phyloP scores from a whole-genome alignment of 352 stramenopile genomes.

The Pythium rishiriense region DNA sequence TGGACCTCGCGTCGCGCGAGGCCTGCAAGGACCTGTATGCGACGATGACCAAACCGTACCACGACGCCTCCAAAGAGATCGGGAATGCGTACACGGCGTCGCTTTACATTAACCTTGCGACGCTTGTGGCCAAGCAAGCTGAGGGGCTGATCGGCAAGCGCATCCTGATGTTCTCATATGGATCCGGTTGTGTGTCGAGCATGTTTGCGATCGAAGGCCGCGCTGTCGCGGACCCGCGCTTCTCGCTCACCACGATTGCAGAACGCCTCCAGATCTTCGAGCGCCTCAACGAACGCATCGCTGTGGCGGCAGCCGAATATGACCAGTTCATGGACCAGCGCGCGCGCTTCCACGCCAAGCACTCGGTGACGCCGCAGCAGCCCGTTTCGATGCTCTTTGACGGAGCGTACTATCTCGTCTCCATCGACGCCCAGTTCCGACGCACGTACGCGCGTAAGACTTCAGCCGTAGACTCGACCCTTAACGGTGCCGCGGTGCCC shows the following conservation, averaged over 20 bases:
- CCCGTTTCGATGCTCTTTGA: constrained; percentile 57
- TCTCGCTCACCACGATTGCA: constrained; percentile 90
- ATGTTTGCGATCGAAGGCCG: constrained; percentile 90
- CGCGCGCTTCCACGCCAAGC: constrained; percentile 75
- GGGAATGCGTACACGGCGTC: constrained; percentile 98
- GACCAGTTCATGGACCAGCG: constrained; percentile 90
- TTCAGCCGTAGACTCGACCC: background rate
- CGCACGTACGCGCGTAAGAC: constrained; percentile 83
- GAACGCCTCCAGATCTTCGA: constrained; percentile 77
- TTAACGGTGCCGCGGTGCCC: background rate
- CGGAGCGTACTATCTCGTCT: constrained; percentile 91
- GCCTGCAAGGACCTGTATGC: constrained; percentile 77
- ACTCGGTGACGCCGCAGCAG: constrained; percentile 72
- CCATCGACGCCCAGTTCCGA: constrained; percentile 89
- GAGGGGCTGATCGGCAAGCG: constrained; percentile 66
- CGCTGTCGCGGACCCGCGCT: constrained; percentile 37
- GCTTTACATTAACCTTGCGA: constrained; percentile 96
- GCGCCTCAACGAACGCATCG: constrained; percentile 80
- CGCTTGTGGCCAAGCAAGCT: constrained; percentile 74
- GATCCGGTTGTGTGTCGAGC: constrained; percentile 94
- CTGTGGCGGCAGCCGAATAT: constrained; percentile 90
- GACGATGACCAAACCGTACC: constrained; percentile 80
- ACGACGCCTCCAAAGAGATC: constrained; percentile 84
- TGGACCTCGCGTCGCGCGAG: constrained; percentile 89
- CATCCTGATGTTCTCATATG: constrained; percentile 96